Percentiles rank a stretch among this genome's conserved stretches.
These are phyloP conservation scores for Calamus simplicifolius DNA, from an alignment of 176 grass and related monocot genomes.

Conservation along the genomic window DNA sequence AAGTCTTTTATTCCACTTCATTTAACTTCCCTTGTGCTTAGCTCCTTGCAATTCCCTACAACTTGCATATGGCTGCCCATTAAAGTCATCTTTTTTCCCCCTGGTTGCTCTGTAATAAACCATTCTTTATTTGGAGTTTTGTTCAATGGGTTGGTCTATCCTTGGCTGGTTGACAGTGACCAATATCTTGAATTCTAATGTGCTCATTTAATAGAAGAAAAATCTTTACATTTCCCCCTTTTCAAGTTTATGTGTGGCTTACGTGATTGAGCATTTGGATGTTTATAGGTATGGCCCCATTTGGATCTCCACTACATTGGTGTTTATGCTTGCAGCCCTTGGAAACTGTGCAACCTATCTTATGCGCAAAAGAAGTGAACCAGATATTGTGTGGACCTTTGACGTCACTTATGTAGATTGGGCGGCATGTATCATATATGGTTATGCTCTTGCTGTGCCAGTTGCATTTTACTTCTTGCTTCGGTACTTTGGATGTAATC, in stretches of 20 bases:
- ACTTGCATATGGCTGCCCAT: too few relatives aligned
- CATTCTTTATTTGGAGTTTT: too few relatives aligned
- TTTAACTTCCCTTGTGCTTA: too few relatives aligned
- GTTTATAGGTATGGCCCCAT: slow-evolving; percentile 65
- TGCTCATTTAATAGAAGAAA: too few relatives aligned
- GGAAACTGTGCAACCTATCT: slow-evolving; percentile 82
- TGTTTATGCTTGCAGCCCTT: slow-evolving; percentile 71
- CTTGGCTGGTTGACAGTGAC: too few relatives aligned
- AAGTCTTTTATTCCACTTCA: too few relatives aligned
- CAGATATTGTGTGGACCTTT: slow-evolving; percentile 56
- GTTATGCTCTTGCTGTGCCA: slow-evolving; percentile 67
- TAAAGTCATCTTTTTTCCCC: too few relatives aligned
- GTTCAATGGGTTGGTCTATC: too few relatives aligned
- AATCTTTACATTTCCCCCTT: too few relatives aligned
- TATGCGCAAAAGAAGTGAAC: slow-evolving; percentile 59
- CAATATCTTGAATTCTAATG: too few relatives aligned
- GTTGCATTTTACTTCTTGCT: slow-evolving; percentile 82
- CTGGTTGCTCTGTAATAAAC: too few relatives aligned
- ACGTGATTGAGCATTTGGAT: slow-evolving; percentile 13
- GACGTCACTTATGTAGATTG: slow-evolving; percentile 86
- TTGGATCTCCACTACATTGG: slow-evolving; percentile 89
- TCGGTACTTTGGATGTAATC: slow-evolving; percentile 70
- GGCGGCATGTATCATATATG: slow-evolving; percentile 87
- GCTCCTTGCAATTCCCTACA: too few relatives aligned
- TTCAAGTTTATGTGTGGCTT: not conserved